Evolutionary conservation across 805 yeast genomes (phyloP), one percentile per base, ranked within the genome.

Genomic region (Monosporozyma servazzii): DNA sequence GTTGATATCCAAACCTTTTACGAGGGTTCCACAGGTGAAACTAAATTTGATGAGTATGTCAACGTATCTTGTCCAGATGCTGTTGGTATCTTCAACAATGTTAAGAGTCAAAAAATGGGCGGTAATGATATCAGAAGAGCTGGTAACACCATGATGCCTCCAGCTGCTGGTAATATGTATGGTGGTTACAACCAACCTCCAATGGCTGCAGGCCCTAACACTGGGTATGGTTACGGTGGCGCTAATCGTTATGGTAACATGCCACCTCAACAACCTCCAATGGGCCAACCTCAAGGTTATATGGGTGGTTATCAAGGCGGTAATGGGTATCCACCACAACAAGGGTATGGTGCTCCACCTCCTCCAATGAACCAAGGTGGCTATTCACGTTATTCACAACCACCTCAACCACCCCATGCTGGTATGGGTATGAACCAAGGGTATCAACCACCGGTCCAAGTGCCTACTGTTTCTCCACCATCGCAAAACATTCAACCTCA

Each of bases 41-140:
- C 87, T 9, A 81, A 81, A 56, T 90, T 85, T 65, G 96, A 88
- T 60, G 96, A 89, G 62, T 89, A 88, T 61, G 75, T 84, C 3
- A 77, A 79, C 46, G 74, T 88, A n/a, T 80, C 82, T 3, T 70
- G 81, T 9, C 79, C 79, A 39, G 84, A 79, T 44, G 90, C 90
- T 0, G 76, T 83, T 13, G 61, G 68, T 20, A 60, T 69, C n/a
- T 68, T 65, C 54, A 69, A 60, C 56, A 63, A 61, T 58, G 52
- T 60, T 56, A 66, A 60, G 55, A 52, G 49, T 17, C 54, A 58
- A 23, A 64, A 58, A 45, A 56, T 54, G 6, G 45, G 49, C 13
- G 53, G 48, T 9, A 18, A 23, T 46, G 20, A 15, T 43, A 31
- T n/a, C 27, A 36, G 25, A 23, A 48, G 49, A 31, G 30, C 15